Conservation (phyloP, 768 basidiomycete species). For the Calocera viscosa region DNA sequence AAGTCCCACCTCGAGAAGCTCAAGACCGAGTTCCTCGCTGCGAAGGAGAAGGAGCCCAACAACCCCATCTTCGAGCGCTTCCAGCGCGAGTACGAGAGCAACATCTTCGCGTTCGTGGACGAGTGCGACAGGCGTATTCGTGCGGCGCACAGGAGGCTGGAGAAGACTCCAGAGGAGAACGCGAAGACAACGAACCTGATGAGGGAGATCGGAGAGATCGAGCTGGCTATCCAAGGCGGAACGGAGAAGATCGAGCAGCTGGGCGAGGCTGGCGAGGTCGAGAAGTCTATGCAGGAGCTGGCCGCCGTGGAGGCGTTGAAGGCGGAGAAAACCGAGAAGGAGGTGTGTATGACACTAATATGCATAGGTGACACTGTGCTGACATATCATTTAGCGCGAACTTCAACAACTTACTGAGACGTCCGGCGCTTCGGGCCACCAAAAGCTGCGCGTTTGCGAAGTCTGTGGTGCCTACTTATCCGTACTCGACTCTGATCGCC, state of each 20-base stretch:
- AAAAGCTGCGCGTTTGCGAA: slow-evolving; percentile 98
- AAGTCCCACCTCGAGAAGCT: slow-evolving; percentile 91
- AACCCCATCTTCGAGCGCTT: slow-evolving; percentile 77
- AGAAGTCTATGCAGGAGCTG: slow-evolving; percentile 97
- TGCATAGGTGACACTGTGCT: background rate
- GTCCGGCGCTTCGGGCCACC: slow-evolving; percentile 98
- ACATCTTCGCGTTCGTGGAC: slow-evolving; percentile 92
- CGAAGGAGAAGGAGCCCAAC: slow-evolving; percentile 58
- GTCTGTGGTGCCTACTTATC: slow-evolving; percentile 99
- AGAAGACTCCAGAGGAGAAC: slow-evolving; percentile 99
- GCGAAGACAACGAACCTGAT: slow-evolving; percentile 98
- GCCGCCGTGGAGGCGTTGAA: slow-evolving; percentile 95
- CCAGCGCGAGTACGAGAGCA: slow-evolving; percentile 91
- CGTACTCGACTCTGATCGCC: slow-evolving; percentile 93
- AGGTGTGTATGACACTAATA: slow-evolving; percentile 41
- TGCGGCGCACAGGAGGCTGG: slow-evolving; percentile 82
- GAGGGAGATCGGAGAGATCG: slow-evolving; percentile 99
- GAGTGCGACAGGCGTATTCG: slow-evolving; percentile 96
- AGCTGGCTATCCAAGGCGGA: slow-evolving; percentile 94
- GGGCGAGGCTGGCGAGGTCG: slow-evolving; percentile 97
- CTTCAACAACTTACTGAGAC: slow-evolving; percentile 94
- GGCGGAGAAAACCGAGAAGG: slow-evolving; percentile 89
- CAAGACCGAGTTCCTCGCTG: slow-evolving; percentile 77
- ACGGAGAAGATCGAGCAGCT: slow-evolving; percentile 95
- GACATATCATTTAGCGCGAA: slow-evolving; percentile 45